phyloP scores from a whole-genome alignment of 768 basidiomycete species.

The Clavaria fumosa region DNA sequence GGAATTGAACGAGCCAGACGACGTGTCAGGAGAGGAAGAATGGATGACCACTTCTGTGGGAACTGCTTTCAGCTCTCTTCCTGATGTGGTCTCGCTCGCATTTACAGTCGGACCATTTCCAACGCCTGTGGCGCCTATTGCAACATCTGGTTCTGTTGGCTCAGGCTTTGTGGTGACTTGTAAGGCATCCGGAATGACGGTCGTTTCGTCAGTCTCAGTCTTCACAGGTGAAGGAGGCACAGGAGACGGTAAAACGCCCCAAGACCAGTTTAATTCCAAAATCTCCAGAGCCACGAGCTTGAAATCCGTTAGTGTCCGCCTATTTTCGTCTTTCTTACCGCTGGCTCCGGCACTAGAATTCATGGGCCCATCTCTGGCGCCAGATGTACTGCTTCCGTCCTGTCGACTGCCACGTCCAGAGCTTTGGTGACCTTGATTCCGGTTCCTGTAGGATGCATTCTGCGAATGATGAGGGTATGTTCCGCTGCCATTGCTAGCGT shows the following conservation, averaged over 20 bases:
- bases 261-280: conserved; percentile 69
- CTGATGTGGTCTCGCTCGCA: conserved; percentile 11
- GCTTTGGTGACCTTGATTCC: conserved; percentile 41
- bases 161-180: no score
- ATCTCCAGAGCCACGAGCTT: conserved; percentile 88
- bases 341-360: conserved; percentile 27
- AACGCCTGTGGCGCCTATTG: no score
- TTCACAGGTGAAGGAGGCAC: conserved; percentile 13
- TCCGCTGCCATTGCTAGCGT: conserved; percentile 23
- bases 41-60: no score
- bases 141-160: no score
- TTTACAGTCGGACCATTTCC: conserved; percentile 16
- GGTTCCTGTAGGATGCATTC: conserved; percentile 38
- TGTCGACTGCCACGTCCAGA: conserved; percentile 23
- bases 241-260: conserved; percentile 46
- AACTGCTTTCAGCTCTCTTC: no score
- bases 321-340: conserved; percentile 79
- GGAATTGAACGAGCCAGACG: conserved; percentile 18
- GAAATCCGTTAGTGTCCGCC: conserved; percentile 93
- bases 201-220: conserved; percentile 7
- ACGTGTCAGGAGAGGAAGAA: no score
- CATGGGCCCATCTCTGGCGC: conserved; percentile 34
- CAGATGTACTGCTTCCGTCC: conserved; percentile 28
- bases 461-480: conserved; percentile 24
- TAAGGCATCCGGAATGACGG: conserved; percentile 9